Percentiles rank a stretch among this genome's conserved stretches.
phyloP scores from a whole-genome alignment of 164 flowering plant genomes.

The Hamamelis virginiana region DNA sequence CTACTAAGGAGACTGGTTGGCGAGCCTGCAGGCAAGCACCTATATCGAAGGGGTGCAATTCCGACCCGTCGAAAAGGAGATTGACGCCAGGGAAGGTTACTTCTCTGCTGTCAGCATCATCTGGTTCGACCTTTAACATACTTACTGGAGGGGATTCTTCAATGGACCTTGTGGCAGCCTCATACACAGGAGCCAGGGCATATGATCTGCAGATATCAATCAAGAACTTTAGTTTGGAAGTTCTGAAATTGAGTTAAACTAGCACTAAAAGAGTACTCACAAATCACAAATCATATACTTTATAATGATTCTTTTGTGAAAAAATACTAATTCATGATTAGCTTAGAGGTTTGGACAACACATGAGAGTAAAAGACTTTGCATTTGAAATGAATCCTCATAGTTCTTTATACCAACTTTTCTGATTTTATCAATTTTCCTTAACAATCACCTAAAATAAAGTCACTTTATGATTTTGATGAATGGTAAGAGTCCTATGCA shows the following conservation, averaged over 20 bases:
- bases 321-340: too few species aligned
- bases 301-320: neutral
- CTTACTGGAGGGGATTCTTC: slow-evolving; percentile 49
- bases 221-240: neutral
- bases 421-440: neutral
- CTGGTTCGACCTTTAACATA: slow-evolving; percentile 54
- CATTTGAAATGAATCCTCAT: too few species aligned
- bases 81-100: slow-evolving; percentile 82
- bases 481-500: too few species aligned
- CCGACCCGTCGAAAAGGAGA: slow-evolving; percentile 87
- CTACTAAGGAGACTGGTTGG: slow-evolving; percentile 78
- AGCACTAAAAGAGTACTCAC: neutral
- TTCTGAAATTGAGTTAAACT: neutral
- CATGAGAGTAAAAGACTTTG: too few species aligned
- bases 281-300: neutral
- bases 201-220: slow-evolving; percentile 65
- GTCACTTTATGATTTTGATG: neutral
- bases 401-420: neutral
- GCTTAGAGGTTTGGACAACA: too few species aligned
- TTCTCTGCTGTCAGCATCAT: slow-evolving; percentile 76
- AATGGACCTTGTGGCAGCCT: slow-evolving; percentile 68
- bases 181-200: slow-evolving; percentile 76
- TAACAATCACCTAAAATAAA: neutral
- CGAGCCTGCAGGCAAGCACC: slow-evolving; percentile 97
- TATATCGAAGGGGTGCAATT: slow-evolving; percentile 84